Conservation (phyloP, 2,329 filamentous ascomycete species). For the Fusarium pininemorale region DNA sequence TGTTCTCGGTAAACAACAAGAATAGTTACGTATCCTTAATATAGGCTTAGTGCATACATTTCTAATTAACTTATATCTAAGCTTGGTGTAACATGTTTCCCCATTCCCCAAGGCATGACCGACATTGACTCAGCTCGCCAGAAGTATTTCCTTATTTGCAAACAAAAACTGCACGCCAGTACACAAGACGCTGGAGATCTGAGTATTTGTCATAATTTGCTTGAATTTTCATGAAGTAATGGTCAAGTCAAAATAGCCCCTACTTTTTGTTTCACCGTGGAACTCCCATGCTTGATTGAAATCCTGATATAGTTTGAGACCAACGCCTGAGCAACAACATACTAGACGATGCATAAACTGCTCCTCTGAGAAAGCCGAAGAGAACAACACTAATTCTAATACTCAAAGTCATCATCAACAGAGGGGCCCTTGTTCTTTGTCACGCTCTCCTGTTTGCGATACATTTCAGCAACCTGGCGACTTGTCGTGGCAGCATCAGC, state of each 20-base stretch:
- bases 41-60: background rate
- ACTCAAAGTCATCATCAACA: constrained; percentile 98
- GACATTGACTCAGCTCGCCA: background rate
- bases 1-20: background rate
- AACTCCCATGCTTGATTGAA: constrained; percentile 1
- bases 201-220: background rate
- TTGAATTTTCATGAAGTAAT: background rate
- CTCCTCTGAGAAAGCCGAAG: background rate
- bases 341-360: constrained; percentile 1
- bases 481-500: constrained; percentile 87
- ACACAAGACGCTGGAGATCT: background rate
- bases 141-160: background rate
- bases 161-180: background rate
- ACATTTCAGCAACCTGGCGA: constrained; percentile 94
- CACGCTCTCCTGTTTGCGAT: constrained; percentile 91
- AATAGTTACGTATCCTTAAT: background rate
- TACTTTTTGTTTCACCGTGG: background rate
- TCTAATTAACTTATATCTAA: background rate
- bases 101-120: background rate
- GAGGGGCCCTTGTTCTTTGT: constrained; percentile 84
- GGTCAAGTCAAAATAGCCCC: background rate
- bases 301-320: background rate
- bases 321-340: constrained; percentile 21
- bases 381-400: constrained; percentile 59
- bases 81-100: background rate